These are phyloP conservation scores for Wickerhamiella galacta DNA, from an alignment of 805 yeast genomes.

Conservation along the genomic window DNA sequence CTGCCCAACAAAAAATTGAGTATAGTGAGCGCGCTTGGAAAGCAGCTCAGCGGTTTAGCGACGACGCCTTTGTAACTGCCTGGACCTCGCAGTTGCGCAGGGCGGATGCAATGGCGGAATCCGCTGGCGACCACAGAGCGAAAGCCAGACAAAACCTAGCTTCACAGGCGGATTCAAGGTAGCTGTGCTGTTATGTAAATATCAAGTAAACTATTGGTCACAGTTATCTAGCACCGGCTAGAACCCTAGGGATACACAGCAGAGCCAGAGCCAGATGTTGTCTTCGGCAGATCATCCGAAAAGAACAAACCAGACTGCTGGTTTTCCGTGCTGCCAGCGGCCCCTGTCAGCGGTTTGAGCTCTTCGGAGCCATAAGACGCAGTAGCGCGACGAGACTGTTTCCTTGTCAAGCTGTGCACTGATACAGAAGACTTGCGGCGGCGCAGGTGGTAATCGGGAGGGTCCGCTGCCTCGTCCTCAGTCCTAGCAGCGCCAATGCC, in stretches of 20 bases:
- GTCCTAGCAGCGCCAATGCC: slow-evolving; percentile 22
- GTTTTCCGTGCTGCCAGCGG: slow-evolving; percentile 3
- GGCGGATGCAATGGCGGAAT: no score
- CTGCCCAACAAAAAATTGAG: slow-evolving; percentile 22
- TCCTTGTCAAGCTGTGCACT: slow-evolving; percentile 8
- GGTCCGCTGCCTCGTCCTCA: slow-evolving; percentile 15
- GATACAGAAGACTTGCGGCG: slow-evolving; percentile 18
- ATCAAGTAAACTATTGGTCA: no score
- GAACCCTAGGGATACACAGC: background rate
- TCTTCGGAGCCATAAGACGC: slow-evolving; percentile 21
- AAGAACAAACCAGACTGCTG: slow-evolving; percentile 17
- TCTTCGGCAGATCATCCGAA: slow-evolving; percentile 21
- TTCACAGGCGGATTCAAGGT: background rate
- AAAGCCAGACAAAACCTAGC: no score
- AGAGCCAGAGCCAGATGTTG: slow-evolving; percentile 16
- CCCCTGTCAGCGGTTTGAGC: slow-evolving; percentile 18
- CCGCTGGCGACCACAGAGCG: no score
- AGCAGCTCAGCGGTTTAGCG: slow-evolving; percentile 41
- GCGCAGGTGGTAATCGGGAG: slow-evolving; percentile 11
- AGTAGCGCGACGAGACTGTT: slow-evolving; percentile 20
- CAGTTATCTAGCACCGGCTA: no score
- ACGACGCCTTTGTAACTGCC: slow-evolving; percentile 33
- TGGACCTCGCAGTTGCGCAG: slow-evolving; percentile 30
- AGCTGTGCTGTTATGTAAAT: background rate
- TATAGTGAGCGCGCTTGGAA: slow-evolving; percentile 30